Evolutionary conservation across 75 land plant species (phyloP).

Genomic region (Pinus albicaulis): DNA sequence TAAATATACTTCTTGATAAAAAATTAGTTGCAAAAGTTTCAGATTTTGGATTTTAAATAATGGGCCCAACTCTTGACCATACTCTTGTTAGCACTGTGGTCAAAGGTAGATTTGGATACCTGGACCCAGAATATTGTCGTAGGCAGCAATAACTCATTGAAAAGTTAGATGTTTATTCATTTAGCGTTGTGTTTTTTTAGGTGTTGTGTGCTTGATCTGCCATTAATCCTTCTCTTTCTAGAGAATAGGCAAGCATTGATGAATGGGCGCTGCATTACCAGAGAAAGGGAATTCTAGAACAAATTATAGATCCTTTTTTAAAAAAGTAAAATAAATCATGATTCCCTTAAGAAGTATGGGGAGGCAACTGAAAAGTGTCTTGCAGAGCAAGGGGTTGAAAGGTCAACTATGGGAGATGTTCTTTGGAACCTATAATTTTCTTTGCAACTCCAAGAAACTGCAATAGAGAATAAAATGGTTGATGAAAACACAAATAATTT

Average conservation of each 20-base stretch:
- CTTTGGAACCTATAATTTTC: conserved; percentile 45
- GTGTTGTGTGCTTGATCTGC: conserved; percentile 50
- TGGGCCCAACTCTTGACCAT: conserved; percentile 49
- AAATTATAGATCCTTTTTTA: conserved; percentile 36
- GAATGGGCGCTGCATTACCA: too few relatives aligned
- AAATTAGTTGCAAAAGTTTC: conserved; percentile 70
- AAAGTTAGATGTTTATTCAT: too few relatives aligned
- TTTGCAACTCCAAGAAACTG: conserved; percentile 40
- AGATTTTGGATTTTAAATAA: conserved; percentile 70
- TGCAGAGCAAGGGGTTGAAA: too few relatives aligned
- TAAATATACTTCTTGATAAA: conserved; percentile 67
- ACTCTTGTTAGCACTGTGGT: too few relatives aligned
- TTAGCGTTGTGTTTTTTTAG: conserved; percentile 51
- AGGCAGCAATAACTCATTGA: conserved; percentile 50
- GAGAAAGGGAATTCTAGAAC: too few relatives aligned
- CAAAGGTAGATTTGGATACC: too few relatives aligned
- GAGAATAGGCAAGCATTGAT: conserved; percentile 50
- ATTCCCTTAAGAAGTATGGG: conserved; percentile 33
- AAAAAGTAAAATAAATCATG: conserved; percentile 15
- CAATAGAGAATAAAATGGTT: conserved; percentile 19
- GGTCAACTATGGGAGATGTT: too few relatives aligned
- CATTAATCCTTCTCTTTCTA: conserved; percentile 36
- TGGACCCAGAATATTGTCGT: conserved; percentile 49
- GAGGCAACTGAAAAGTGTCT: too few relatives aligned
- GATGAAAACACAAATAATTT: not conserved